Percentiles rank a stretch among this genome's conserved stretches.
Evolutionary conservation across 1,139 yeast species (phyloP).

Genomic region (Saccharomycopsis crataegensis): DNA sequence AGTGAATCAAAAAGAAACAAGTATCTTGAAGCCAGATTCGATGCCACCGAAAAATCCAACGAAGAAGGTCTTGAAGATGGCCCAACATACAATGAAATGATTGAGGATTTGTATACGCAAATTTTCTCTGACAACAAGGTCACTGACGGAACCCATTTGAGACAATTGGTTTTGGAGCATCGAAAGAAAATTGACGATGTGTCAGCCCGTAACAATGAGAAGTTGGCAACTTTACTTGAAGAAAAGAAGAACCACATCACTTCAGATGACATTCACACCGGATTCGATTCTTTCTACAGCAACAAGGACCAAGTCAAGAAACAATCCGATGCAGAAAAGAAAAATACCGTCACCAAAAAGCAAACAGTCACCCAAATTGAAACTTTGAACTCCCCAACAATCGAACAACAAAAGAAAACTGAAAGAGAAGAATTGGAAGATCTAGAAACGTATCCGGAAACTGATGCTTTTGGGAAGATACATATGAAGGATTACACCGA

Average conservation of each 20-base stretch:
- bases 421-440: slow-evolving; percentile 25
- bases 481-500: slow-evolving; percentile 39
- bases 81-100: slow-evolving; percentile 87
- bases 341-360: slow-evolving; percentile 6
- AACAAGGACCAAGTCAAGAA: slow-evolving; percentile 35
- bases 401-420: slow-evolving; percentile 5
- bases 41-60: slow-evolving; percentile 45
- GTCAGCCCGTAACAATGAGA: slow-evolving; percentile 49
- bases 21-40: slow-evolving; percentile 44
- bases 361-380: slow-evolving; percentile 28
- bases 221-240: slow-evolving; percentile 55
- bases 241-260: slow-evolving; percentile 74
- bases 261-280: slow-evolving; percentile 90
- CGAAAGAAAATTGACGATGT: slow-evolving; percentile 62
- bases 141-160: slow-evolving; percentile 33
- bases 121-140: slow-evolving; percentile 46
- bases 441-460: slow-evolving; percentile 51
- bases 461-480: slow-evolving; percentile 57
- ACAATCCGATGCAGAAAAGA: slow-evolving; percentile 17
- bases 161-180: slow-evolving; percentile 47
- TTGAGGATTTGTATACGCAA: slow-evolving; percentile 78
- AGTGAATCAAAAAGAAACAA: slow-evolving; percentile 35
- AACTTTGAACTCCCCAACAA: slow-evolving; percentile 28
- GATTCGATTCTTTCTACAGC: slow-evolving; percentile 82
- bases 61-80: slow-evolving; percentile 51